These are phyloP conservation scores for Panaeolus cyanescens DNA, from an alignment of 768 basidiomycete genomes.

Conservation along the genomic window DNA sequence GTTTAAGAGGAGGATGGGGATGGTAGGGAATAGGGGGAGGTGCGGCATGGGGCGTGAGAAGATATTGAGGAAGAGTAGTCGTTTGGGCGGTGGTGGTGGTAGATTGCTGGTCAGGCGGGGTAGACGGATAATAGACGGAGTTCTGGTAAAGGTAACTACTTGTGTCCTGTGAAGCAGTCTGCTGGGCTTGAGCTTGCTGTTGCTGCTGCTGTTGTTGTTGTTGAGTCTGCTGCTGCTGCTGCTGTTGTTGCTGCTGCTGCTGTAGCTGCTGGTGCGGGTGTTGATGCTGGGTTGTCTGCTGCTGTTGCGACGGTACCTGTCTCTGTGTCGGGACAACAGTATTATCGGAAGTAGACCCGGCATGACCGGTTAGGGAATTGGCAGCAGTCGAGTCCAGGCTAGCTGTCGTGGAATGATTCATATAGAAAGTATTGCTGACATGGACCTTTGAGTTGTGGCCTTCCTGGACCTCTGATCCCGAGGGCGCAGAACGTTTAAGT, in stretches of 20 bases:
- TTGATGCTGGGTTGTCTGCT: slow-evolving; percentile 2
- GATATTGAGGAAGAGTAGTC: slow-evolving; percentile 24
- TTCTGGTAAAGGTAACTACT: slow-evolving; percentile 21
- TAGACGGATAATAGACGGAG: slow-evolving; percentile 17
- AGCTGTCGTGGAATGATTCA: slow-evolving; percentile 21
- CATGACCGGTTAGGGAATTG: slow-evolving; percentile 11
- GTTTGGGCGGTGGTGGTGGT: slow-evolving; percentile 12
- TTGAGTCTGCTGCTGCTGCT: slow-evolving; percentile 10
- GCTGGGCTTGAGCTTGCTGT: slow-evolving; percentile 13
- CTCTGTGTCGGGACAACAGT: background rate
- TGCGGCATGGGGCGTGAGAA: slow-evolving; percentile 25
- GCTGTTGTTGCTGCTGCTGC: slow-evolving; percentile 9
- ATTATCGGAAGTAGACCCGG: background rate
- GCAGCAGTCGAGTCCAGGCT: slow-evolving; percentile 19
- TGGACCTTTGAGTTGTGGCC: slow-evolving; percentile 26
- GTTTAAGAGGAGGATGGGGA: slow-evolving; percentile 65
- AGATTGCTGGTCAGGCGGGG: slow-evolving; percentile 10
- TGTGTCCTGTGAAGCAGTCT: slow-evolving; percentile 12
- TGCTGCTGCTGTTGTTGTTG: slow-evolving; percentile 11
- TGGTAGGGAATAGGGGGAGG: slow-evolving; percentile 46
- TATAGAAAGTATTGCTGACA: slow-evolving; percentile 30
- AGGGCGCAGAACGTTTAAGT: slow-evolving; percentile 23
- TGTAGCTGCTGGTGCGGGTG: slow-evolving; percentile 13
- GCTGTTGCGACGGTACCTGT: slow-evolving; percentile 9
- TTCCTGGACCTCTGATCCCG: slow-evolving; percentile 20